phyloP scores from a whole-genome alignment of 441 rosid species.

The Biscutella laevigata region DNA sequence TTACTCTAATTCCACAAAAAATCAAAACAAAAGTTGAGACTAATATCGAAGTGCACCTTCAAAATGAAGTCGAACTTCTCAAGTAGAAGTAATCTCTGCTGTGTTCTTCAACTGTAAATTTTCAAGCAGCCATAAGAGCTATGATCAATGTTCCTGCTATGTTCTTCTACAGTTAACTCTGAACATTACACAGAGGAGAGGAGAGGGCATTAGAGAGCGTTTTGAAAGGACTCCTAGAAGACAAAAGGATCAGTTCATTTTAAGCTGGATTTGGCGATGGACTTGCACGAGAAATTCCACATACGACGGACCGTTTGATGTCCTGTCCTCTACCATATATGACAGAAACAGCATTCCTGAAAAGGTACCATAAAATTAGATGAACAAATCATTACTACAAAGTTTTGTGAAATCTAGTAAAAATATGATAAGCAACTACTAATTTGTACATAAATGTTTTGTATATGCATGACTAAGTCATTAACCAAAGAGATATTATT shows the following conservation, averaged over 20 bases:
- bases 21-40: background rate
- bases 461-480: background rate
- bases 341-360: slow-evolving; percentile 61
- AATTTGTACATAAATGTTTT: too few species aligned
- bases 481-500: background rate
- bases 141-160: slow-evolving; percentile 1
- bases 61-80: slow-evolving; percentile 9
- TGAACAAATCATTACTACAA: too few species aligned
- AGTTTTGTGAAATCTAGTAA: background rate
- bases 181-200: slow-evolving; percentile 1
- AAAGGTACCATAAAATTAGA: too few species aligned
- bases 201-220: background rate
- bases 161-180: background rate
- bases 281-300: slow-evolving; percentile 78
- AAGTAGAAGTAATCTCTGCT: slow-evolving; percentile 2
- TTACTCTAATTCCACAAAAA: too few species aligned
- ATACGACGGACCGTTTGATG: slow-evolving; percentile 50
- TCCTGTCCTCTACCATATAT: slow-evolving; percentile 64
- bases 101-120: slow-evolving; percentile 3
- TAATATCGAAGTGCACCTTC: slow-evolving; percentile 8
- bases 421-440: slow-evolving; percentile 1
- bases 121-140: slow-evolving; percentile 4
- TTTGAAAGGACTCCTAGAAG: slow-evolving; percentile 9
- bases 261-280: slow-evolving; percentile 71
- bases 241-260: slow-evolving; percentile 37